Conservation (phyloP, 2,329 filamentous ascomycete species). For the Emergomyces africanus region DNA sequence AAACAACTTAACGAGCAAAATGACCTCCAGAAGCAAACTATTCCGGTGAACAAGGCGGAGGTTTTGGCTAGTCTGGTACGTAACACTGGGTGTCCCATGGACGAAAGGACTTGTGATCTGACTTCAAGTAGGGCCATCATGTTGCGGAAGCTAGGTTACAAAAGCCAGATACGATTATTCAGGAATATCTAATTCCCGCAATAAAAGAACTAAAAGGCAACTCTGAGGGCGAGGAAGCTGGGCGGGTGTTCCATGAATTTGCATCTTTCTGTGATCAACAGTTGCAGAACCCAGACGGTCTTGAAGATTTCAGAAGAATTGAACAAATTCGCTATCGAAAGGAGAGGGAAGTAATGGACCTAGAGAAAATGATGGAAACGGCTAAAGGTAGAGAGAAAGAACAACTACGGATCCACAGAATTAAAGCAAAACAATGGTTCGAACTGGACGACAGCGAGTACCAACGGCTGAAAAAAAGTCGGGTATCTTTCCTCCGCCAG, state of each 20-base stretch:
- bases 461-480: constrained; percentile 59
- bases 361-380: constrained; percentile 47
- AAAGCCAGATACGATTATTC: constrained; percentile 80
- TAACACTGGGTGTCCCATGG: background rate
- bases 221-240: constrained; percentile 57
- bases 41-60: constrained; percentile 61
- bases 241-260: constrained; percentile 87
- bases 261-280: constrained; percentile 92
- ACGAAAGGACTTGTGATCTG: background rate
- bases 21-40: constrained; percentile 53
- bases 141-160: constrained; percentile 82
- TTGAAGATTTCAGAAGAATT: constrained; percentile 74
- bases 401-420: constrained; percentile 47
- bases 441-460: constrained; percentile 84
- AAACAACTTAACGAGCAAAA: constrained; percentile 54
- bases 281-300: constrained; percentile 68
- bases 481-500: constrained; percentile 71
- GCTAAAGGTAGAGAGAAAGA: constrained; percentile 41
- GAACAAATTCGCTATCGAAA: constrained; percentile 70
- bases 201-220: constrained; percentile 65
- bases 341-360: constrained; percentile 62
- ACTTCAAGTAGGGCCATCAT: constrained; percentile 52
- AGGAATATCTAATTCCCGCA: constrained; percentile 71
- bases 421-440: constrained; percentile 74
- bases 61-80: constrained; percentile 67